A percentile compares a stretch with the other conserved stretches of the same genome.
Evolutionary conservation across 2,329 filamentous ascomycete species (phyloP).

Genomic region (Cordyceps cateniannulata): DNA sequence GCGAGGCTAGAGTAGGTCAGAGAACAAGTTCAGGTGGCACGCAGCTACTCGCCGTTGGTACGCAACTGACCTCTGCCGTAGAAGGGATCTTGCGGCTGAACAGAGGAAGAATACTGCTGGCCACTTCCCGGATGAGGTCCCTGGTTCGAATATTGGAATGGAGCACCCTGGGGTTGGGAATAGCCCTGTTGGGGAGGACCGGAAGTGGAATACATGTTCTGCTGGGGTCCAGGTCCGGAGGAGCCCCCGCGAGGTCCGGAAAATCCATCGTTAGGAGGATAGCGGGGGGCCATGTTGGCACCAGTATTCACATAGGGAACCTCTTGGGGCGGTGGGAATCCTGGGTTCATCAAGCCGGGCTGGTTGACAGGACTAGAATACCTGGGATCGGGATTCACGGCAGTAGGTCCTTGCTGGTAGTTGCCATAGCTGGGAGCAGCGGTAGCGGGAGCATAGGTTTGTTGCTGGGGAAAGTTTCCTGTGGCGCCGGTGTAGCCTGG

Average conservation of each 20-base stretch:
- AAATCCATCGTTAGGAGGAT: constrained; percentile 26
- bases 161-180: constrained; percentile 21
- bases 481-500: constrained; percentile 43
- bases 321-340: constrained; percentile 25
- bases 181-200: constrained; percentile 26
- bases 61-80: constrained; percentile 55
- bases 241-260: constrained; percentile 23
- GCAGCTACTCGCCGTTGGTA: constrained; percentile 19
- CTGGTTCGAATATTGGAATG: constrained; percentile 30
- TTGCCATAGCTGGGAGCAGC: constrained; percentile 23
- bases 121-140: constrained; percentile 23
- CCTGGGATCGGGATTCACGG: constrained; percentile 27
- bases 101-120: constrained; percentile 28
- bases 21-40: constrained; percentile 4
- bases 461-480: constrained; percentile 25
- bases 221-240: constrained; percentile 25
- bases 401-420: constrained; percentile 21
- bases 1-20: constrained; percentile 41
- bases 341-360: constrained; percentile 25
- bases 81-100: constrained; percentile 46
- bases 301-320: constrained; percentile 30
- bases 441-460: constrained; percentile 24
- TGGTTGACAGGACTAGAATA: constrained; percentile 23
- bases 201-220: constrained; percentile 27
- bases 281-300: constrained; percentile 26